Evolutionary conservation across 2,329 filamentous ascomycete species (phyloP).

Genomic region (Aureobasidium sp.): DNA sequence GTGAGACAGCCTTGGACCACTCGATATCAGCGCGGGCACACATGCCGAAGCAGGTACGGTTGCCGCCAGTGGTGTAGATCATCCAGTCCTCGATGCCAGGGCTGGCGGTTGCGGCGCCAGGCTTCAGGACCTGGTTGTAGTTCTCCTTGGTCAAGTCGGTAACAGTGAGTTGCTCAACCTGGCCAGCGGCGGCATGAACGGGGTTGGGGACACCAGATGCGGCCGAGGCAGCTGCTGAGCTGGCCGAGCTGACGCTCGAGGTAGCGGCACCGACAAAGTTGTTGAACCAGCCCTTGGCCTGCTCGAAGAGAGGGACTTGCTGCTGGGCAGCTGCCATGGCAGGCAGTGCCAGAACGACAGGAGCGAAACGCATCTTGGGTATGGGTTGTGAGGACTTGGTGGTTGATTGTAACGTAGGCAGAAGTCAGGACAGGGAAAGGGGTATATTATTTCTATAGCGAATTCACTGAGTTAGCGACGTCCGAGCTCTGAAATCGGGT

Average conservation of each 20-base stretch:
- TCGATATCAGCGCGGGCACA: constrained; percentile 59
- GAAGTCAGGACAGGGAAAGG: neutral
- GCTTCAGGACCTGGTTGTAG: constrained; percentile 63
- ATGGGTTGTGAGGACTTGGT: neutral
- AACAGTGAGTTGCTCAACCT: constrained; percentile 43
- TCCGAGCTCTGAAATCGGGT: neutral
- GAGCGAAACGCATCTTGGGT: constrained; percentile 45
- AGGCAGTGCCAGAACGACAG: constrained; percentile 47
- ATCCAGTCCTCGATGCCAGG: constrained; percentile 67
- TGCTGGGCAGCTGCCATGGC: constrained; percentile 47
- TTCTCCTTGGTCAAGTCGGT: constrained; percentile 58
- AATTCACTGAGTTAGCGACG: neutral
- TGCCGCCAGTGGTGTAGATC: constrained; percentile 65
- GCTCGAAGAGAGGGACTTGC: constrained; percentile 56
- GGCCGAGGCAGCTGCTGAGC: constrained; percentile 32
- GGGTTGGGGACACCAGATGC: constrained; percentile 36
- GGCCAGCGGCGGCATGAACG: constrained; percentile 44
- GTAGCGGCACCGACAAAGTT: constrained; percentile 50
- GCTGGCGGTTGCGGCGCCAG: constrained; percentile 51
- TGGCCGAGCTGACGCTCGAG: constrained; percentile 41
- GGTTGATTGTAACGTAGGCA: neutral
- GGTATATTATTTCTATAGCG: neutral
- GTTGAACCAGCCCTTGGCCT: constrained; percentile 48
- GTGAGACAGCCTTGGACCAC: constrained; percentile 41
- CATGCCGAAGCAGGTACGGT: constrained; percentile 70